Conservation (phyloP, 225 moss, liverwort and hornwort genomes). For the Physcomitrium patens region DNA sequence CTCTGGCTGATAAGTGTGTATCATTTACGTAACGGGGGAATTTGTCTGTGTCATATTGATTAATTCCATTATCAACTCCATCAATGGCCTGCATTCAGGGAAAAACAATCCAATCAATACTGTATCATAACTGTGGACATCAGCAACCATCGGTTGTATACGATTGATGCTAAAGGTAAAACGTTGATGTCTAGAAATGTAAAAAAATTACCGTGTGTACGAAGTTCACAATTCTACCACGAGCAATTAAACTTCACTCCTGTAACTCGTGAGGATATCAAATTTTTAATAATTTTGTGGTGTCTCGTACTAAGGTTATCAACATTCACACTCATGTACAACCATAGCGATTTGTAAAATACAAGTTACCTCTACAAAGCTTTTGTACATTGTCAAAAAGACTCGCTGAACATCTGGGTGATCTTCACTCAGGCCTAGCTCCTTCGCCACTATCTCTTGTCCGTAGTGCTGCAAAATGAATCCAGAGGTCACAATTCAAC, state of each 20-base stretch:
- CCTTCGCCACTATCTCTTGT: conserved; percentile 65
- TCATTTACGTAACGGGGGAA: conserved; percentile 78
- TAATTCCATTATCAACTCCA: conserved; percentile 91
- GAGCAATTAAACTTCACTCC: neutral
- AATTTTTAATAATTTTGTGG: neutral
- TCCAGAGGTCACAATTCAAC: neutral
- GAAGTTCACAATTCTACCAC: neutral
- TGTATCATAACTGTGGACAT: conserved; percentile 4
- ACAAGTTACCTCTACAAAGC: conserved; percentile 87
- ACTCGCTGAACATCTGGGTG: conserved; percentile 86
- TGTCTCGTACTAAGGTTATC: neutral
- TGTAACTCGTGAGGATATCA: neutral
- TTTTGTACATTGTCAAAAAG: conserved; percentile 85
- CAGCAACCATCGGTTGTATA: neutral
- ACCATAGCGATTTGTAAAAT: neutral
- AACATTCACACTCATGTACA: neutral
- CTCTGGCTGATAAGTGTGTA: conserved; percentile 84
- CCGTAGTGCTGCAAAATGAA: conserved; percentile 50
- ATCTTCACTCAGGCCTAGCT: conserved; percentile 63
- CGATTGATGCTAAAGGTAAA: too few relatives aligned
- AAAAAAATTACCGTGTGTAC: neutral
- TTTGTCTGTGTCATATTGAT: conserved; percentile 74
- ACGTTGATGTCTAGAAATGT: too few relatives aligned
- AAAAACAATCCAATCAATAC: conserved; percentile 22
- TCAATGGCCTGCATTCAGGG: conserved; percentile 70